Base-by-base conservation (phyloP, 1,284 basidiomycete species). In the Apiotrichum sp. region DNA sequence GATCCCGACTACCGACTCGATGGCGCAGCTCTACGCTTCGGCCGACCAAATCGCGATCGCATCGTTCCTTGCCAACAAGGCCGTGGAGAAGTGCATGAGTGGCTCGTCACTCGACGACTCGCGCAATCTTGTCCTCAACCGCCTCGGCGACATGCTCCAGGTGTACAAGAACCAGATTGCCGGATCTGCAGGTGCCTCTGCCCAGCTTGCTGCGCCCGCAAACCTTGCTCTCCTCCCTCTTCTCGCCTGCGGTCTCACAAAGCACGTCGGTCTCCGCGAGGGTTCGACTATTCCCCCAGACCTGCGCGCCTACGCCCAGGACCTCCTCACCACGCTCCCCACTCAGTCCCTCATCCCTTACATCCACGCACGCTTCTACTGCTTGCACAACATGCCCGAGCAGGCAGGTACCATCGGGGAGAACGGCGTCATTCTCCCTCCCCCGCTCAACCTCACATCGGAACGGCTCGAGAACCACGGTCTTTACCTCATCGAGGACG, bases 111-210 rank as follows among this genome's bases (percentile, higher is more conserved):
- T 99, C 34, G 95, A 98, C 75, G 95, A 98, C 69, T 88, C 88
- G 16, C 83, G 96, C 43, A 93, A 96, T 69, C 85, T 87, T n/a
- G 77, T 96, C 53, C 85, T 87, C 74, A 88, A 91, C 80, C 92
- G 88, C 77, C 80, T 98, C 55, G 86, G 93, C 50, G 93, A 97
- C 59, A 87, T 98, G 57, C 79, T 98, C 54, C 80, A 83, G 29
- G 88, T 91, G 22, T 98, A 97, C 82, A 98, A 98, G 83, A 84
- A 85, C 56, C 96, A 90, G 65, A 97, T 98, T 87, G 98, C 95
- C 6, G 86, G 89, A 34, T 88, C 88, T 5, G 85, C 87, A 0
- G 93, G 93, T 35, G 92, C 95, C 0, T 92, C 88, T 63, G 91
- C 93, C n/a, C 92, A 96, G 74, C 78, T 99, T 51, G 87, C 90